Percentiles rank a stretch among this genome's conserved stretches.
Conservation (phyloP, 495 filamentous ascomycete species). For the Hyaloscypha finlandica region DNA sequence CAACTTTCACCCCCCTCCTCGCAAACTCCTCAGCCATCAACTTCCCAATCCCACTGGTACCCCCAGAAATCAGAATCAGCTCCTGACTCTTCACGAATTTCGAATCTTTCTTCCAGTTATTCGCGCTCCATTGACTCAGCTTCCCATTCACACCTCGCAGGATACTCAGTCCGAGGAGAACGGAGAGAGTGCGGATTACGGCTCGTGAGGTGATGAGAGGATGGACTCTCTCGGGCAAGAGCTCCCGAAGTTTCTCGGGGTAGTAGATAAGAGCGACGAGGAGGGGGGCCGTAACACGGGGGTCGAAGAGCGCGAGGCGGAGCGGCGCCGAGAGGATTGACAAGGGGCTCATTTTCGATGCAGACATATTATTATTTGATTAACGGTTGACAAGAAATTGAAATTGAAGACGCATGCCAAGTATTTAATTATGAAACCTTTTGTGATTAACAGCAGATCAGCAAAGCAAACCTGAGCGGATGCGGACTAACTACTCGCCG, state of each 20-base stretch:
- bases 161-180: constrained; percentile 40
- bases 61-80: constrained; percentile 45
- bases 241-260: constrained; percentile 14
- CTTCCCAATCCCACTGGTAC: constrained; percentile 39
- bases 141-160: constrained; percentile 48
- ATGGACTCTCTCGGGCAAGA: constrained; percentile 11
- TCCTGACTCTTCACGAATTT: constrained; percentile 66
- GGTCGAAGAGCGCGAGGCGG: constrained; percentile 11
- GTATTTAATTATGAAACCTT: neutral
- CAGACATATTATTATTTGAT: neutral
- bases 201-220: constrained; percentile 1
- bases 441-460: neutral
- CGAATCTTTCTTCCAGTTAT: constrained; percentile 59
- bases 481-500: neutral
- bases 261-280: constrained; percentile 26
- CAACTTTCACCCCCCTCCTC: constrained; percentile 58
- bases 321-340: neutral
- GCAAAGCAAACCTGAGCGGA: neutral
- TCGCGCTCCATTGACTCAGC: constrained; percentile 53
- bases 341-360: constrained; percentile 2
- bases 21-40: constrained; percentile 61
- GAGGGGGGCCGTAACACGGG: constrained; percentile 18
- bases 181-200: constrained; percentile 9
- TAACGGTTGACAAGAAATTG: neutral
- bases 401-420: neutral